Evolutionary conservation across 176 grass and related monocot species (phyloP), one percentile per base, ranked within the genome.

Genomic region (Luzula sylvatica): DNA sequence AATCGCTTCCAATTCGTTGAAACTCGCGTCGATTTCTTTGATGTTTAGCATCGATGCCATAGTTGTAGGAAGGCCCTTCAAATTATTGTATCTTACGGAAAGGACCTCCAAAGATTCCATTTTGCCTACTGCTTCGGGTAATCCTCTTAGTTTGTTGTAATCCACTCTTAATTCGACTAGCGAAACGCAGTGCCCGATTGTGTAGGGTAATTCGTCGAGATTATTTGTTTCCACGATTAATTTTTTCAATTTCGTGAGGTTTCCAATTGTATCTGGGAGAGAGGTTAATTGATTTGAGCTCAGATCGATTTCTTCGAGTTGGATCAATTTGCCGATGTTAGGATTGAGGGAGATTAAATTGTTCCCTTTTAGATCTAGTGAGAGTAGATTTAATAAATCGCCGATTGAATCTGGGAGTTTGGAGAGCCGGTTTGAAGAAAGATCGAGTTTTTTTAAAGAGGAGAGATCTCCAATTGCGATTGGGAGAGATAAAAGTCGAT

Each of bases 71-170:
- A 98, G 86, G 3, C 78, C 72, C 66, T 72, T 98, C 52, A 98
- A 65, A 43, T 35, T 98, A 59, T 98, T 98, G 78, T 98, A 98
- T 62, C 93, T 80, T 61, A 87, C 82, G 45, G 65, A 83, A 40
- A 92, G 86, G 24, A 90, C 66, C 82, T 92, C 78, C 47, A 98
- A 61, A 71, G 72, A 80, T 52, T 72, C 82, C 52, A 98, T 69
- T 72, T 89, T 98, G 46, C 93, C 93, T 13, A 92, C 68, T 38
- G 93, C 93, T 73, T 98, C 93, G 11, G 93, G 93, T 57, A 98
- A 82, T 62, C 81, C 75, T 67, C 74, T 98, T 61, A 98, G 58
- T 39, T 74, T 81, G 79, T 98, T 98, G 41, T 98, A 92, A 19
- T 81, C 86, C 48, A 68, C 93, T 58, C 49, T 69, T 52, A 98